Conservation (phyloP, 1,284 basidiomycete species). For the Moesziomyces globuligerus region DNA sequence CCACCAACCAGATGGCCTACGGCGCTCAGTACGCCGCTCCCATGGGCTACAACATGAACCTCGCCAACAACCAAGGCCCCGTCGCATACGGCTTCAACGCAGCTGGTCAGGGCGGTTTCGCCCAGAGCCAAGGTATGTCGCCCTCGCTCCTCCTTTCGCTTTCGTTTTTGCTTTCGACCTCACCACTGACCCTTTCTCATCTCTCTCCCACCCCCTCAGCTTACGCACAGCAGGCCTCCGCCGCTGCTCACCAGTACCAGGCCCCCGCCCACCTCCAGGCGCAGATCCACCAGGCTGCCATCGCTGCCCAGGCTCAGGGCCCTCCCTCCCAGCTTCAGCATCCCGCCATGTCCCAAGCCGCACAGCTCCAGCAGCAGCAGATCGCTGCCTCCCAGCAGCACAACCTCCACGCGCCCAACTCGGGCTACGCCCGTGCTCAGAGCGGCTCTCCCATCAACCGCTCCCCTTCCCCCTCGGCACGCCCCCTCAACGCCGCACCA, state of each 20-base stretch:
- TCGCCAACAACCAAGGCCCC: conserved; percentile 26
- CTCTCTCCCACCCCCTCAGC: conserved; percentile 17
- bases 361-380: conserved; percentile 62
- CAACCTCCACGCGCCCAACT: conserved; percentile 37
- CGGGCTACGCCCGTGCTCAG: conserved; percentile 22
- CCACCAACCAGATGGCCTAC: conserved; percentile 57
- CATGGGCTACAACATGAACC: conserved; percentile 50
- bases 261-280: conserved; percentile 51
- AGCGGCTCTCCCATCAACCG: conserved; percentile 28
- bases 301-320: conserved; percentile 58
- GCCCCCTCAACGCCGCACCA: conserved; percentile 29
- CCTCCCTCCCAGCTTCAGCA: conserved; percentile 63
- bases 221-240: conserved; percentile 52
- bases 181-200: neutral
- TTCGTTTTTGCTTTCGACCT: neutral
- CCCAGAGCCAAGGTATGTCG: conserved; percentile 59
- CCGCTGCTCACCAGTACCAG: conserved; percentile 40
- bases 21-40: conserved; percentile 59
- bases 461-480: conserved; percentile 45
- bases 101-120: conserved; percentile 61
- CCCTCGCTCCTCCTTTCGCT: neutral
- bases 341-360: conserved; percentile 59
- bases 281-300: conserved; percentile 61
- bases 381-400: conserved; percentile 49
- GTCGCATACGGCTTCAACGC: conserved; percentile 52